phyloP scores from a whole-genome alignment of 805 yeast species.

The Candida dajiaensis region DNA sequence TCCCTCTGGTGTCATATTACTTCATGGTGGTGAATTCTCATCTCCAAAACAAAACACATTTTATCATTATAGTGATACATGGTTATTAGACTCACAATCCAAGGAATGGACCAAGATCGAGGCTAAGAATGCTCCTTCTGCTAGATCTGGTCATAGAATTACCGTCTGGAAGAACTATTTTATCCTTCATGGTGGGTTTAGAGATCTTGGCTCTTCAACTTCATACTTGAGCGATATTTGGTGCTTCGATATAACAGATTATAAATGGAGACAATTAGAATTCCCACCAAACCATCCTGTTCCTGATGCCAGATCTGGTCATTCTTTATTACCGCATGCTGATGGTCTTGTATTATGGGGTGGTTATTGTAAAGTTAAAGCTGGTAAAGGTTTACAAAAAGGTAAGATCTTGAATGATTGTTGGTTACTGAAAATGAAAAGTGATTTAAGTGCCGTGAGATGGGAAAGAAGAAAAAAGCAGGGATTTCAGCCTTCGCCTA shows the following conservation, averaged over 20 bases:
- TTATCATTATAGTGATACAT: conserved; percentile 94
- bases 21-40: conserved; percentile 97
- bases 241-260: conserved; percentile 85
- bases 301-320: conserved; percentile 94
- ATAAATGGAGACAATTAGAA: conserved; percentile 87
- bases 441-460: conserved; percentile 63
- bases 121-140: conserved; percentile 64
- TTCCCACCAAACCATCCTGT: conserved; percentile 73
- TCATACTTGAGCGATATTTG: conserved; percentile 82
- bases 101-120: conserved; percentile 92
- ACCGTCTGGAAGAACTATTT: conserved; percentile 88
- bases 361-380: conserved; percentile 91
- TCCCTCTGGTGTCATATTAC: conserved; percentile 76
- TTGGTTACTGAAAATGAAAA: conserved; percentile 84
- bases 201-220: conserved; percentile 81
- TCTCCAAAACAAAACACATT: conserved; percentile 94
- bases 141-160: conserved; percentile 91
- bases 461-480: conserved; percentile 91
- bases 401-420: conserved; percentile 85
- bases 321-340: conserved; percentile 69
- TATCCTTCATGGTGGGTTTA: conserved; percentile 84
- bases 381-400: conserved; percentile 79
- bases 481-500: conserved; percentile 84
- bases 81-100: conserved; percentile 80
- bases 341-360: conserved; percentile 89